Evolutionary conservation across 2,329 filamentous ascomycete species (phyloP).

Genomic region (Dactylellina sp.): DNA sequence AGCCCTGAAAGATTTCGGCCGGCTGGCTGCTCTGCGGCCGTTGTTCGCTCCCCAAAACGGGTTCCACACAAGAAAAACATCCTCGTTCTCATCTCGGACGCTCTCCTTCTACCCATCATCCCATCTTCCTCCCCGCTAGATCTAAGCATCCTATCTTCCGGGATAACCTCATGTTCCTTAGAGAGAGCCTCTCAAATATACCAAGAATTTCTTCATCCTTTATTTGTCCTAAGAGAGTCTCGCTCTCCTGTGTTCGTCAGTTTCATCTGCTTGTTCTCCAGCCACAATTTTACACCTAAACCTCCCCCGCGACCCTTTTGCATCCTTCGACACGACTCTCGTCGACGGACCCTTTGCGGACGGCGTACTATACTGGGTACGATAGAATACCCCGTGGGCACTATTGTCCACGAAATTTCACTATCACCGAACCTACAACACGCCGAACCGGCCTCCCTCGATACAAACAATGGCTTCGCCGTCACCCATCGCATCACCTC

Average conservation of each 20-base stretch:
- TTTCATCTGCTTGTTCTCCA: conserved; percentile 15
- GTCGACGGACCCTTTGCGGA: conserved; percentile 4
- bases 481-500: conserved; percentile 50
- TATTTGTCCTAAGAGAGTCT: not conserved
- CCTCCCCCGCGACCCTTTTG: conserved; percentile 37
- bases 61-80: conserved; percentile 40
- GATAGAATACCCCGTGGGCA: conserved; percentile 29
- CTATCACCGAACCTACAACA: not conserved
- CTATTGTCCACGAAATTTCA: conserved; percentile 34
- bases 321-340: conserved; percentile 19
- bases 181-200: not conserved
- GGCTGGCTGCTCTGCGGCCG: not conserved
- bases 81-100: conserved; percentile 29
- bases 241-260: conserved; percentile 6
- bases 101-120: conserved; percentile 18
- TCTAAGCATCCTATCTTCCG: not conserved
- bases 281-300: conserved; percentile 43
- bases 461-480: conserved; percentile 52
- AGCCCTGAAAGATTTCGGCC: conserved; percentile 1
- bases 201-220: not conserved
- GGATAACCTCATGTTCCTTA: not conserved
- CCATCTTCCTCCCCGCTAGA: conserved; percentile 18
- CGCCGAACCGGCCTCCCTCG: conserved; percentile 15
- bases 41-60: conserved; percentile 34
- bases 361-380: conserved; percentile 24